These are phyloP conservation scores for Musa balbisiana DNA, from an alignment of 202 grass and related monocot genomes.

Conservation along the genomic window DNA sequence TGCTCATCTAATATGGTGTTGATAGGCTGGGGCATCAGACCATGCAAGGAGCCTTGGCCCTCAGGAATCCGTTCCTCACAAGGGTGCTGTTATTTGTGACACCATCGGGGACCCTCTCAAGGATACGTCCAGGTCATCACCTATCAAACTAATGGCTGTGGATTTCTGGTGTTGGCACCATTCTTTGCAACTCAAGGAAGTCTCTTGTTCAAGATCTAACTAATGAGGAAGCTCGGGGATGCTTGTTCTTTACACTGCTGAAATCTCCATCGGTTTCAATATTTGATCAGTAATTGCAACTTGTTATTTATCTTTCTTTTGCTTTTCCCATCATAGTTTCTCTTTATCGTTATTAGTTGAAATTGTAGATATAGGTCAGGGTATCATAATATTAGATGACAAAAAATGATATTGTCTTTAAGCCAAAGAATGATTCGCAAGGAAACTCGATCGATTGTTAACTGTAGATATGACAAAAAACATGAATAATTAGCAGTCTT, in stretches of 20 bases:
- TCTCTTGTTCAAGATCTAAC: constrained; percentile 5
- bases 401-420: too few relatives aligned
- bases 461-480: not conserved
- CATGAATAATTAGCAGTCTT: not conserved
- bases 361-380: too few relatives aligned
- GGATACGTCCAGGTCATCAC: not conserved
- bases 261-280: too few relatives aligned
- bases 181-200: constrained; percentile 1
- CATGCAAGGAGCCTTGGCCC: not conserved
- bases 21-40: not conserved
- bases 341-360: too few relatives aligned
- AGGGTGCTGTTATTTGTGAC: not conserved
- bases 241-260: too few relatives aligned
- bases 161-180: not conserved
- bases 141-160: constrained; percentile 1
- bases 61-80: not conserved
- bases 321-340: too few relatives aligned
- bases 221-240: not conserved
- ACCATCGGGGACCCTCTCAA: not conserved
- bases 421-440: too few relatives aligned
- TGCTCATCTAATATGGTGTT: not conserved
- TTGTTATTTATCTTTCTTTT: too few relatives aligned
- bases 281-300: too few relatives aligned
- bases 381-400: too few relatives aligned
- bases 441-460: too few relatives aligned